phyloP scores from a whole-genome alignment of 441 rosid species.

The Populus hybrid region DNA sequence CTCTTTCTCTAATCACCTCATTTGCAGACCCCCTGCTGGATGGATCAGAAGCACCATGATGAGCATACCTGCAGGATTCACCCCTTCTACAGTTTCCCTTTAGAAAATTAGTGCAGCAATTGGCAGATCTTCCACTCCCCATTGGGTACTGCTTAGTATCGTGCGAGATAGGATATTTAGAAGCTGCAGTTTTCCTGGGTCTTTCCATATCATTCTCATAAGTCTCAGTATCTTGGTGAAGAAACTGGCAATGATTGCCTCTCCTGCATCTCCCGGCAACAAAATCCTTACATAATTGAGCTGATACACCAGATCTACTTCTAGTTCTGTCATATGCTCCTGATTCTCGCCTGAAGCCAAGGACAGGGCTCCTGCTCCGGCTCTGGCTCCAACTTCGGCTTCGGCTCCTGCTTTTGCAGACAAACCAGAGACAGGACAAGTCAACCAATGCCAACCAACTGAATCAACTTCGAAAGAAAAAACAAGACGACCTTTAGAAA shows the following conservation, averaged over 20 bases:
- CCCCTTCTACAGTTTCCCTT: slow-evolving; percentile 56
- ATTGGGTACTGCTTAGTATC: slow-evolving; percentile 47
- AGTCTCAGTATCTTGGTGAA: slow-evolving; percentile 43
- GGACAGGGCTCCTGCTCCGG: slow-evolving; percentile 68
- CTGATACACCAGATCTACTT: slow-evolving; percentile 50
- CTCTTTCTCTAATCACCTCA: slow-evolving; percentile 47
- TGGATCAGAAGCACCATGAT: slow-evolving; percentile 39
- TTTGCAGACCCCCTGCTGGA: slow-evolving; percentile 31
- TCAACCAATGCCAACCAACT: neutral
- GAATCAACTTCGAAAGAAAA: neutral
- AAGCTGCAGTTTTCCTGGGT: slow-evolving; percentile 42
- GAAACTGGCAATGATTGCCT: slow-evolving; percentile 53
- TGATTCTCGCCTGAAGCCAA: slow-evolving; percentile 58
- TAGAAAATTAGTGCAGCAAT: slow-evolving; percentile 37
- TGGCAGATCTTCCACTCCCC: slow-evolving; percentile 44
- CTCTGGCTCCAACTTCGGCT: slow-evolving; percentile 40
- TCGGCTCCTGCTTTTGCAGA: slow-evolving; percentile 48
- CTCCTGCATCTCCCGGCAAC: slow-evolving; percentile 75
- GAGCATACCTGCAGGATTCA: slow-evolving; percentile 45
- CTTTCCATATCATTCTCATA: slow-evolving; percentile 58
- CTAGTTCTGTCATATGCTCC: slow-evolving; percentile 55
- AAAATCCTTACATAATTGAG: slow-evolving; percentile 62
- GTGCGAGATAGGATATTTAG: slow-evolving; percentile 40
- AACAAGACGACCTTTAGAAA: neutral
- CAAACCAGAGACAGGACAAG: slow-evolving; percentile 8